Evolutionary conservation across 371 early-diverging fungal species (phyloP).

Genomic region (Synchytrium microbalum): DNA sequence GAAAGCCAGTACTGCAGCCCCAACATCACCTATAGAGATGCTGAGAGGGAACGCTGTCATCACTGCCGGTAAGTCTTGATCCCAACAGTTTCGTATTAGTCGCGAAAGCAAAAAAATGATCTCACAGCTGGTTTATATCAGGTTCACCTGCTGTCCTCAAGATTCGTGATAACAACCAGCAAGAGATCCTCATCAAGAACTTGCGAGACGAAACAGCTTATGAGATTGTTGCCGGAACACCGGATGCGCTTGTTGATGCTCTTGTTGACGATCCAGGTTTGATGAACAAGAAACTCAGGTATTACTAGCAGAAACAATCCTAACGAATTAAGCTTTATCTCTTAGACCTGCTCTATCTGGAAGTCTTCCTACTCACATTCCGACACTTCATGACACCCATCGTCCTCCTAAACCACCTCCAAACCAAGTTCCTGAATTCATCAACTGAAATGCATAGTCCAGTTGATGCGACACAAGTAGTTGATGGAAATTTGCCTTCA

Average conservation of each 20-base stretch:
- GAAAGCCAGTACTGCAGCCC: background rate
- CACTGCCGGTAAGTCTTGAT: no score
- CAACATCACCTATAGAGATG: background rate
- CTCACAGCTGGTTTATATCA: background rate
- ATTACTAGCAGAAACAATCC: background rate
- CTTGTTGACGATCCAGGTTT: slow-evolving; percentile 16
- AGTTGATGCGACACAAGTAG: slow-evolving; percentile 1
- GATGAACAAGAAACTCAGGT: background rate
- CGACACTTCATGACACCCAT: slow-evolving; percentile 22
- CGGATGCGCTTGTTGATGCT: slow-evolving; percentile 19
- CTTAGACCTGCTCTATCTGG: slow-evolving; percentile 16
- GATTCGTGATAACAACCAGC: slow-evolving; percentile 11
- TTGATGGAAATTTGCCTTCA: background rate
- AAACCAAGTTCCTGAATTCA: background rate
- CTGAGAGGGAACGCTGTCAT: background rate
- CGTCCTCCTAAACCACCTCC: slow-evolving; percentile 7
- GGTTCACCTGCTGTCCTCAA: slow-evolving; percentile 15
- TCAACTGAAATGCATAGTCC: background rate
- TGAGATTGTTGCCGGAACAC: slow-evolving; percentile 23
- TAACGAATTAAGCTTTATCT: background rate
- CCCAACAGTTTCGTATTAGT: slow-evolving; percentile 6
- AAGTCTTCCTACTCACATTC: slow-evolving; percentile 26
- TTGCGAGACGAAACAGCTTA: slow-evolving; percentile 5
- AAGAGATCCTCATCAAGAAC: slow-evolving; percentile 23
- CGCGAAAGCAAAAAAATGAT: slow-evolving; percentile 4